Percentiles rank a stretch among this genome's conserved stretches.
Evolutionary conservation across 2,329 filamentous ascomycete species (phyloP).

Genomic region (Zasmidium cellare): DNA sequence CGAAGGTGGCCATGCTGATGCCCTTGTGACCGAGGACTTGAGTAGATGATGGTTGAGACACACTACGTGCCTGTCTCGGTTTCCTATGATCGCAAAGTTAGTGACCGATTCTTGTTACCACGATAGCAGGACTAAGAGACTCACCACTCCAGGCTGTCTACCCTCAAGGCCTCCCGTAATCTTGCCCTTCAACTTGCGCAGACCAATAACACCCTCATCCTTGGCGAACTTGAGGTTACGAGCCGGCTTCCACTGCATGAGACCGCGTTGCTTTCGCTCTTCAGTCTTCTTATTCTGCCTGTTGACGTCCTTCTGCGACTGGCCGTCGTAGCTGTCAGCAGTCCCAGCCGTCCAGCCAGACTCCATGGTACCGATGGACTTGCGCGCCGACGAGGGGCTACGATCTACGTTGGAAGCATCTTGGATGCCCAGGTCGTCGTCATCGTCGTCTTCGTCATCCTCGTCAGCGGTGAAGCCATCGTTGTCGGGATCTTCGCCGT

Average conservation of each 20-base stretch:
- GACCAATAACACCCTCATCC: constrained; percentile 77
- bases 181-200: constrained; percentile 73
- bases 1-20: neutral
- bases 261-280: constrained; percentile 79
- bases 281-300: constrained; percentile 68
- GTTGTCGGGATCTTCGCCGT: constrained; percentile 47
- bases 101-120: neutral
- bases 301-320: constrained; percentile 59
- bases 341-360: constrained; percentile 36
- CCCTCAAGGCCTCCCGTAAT: constrained; percentile 71
- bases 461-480: constrained; percentile 44
- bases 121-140: neutral
- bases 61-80: constrained; percentile 21
- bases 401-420: constrained; percentile 48
- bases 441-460: constrained; percentile 42
- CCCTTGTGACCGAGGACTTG: neutral
- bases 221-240: constrained; percentile 85
- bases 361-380: constrained; percentile 32
- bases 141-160: constrained; percentile 75
- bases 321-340: constrained; percentile 25
- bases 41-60: neutral
- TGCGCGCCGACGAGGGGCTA: constrained; percentile 15
- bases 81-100: constrained; percentile 19
- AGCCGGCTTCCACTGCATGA: constrained; percentile 95
- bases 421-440: constrained; percentile 56